These are phyloP conservation scores for Candida coleopterorum DNA, from an alignment of 805 yeast species.

Conservation along the genomic window DNA sequence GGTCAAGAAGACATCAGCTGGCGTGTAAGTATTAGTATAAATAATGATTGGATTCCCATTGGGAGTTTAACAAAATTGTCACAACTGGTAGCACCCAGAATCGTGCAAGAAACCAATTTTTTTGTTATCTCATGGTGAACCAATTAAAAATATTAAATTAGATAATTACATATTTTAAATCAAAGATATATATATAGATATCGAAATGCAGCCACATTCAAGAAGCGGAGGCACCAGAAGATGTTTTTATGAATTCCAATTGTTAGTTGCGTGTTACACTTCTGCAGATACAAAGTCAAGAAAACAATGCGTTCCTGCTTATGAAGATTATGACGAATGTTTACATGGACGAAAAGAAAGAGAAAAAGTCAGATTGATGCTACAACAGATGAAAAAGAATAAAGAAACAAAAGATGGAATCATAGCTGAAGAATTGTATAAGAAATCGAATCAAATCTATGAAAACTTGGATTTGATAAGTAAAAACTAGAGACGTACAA, in stretches of 20 bases:
- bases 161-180: background rate
- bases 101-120: no score
- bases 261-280: conserved; percentile 40
- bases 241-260: conserved; percentile 45
- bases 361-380: conserved; percentile 40
- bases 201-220: conserved; percentile 47
- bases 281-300: conserved; percentile 39
- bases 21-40: no score
- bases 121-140: conserved; percentile 5
- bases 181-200: background rate
- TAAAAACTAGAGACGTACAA: conserved; percentile 5
- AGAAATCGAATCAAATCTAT: conserved; percentile 36
- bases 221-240: conserved; percentile 45
- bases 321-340: conserved; percentile 44
- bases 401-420: conserved; percentile 37
- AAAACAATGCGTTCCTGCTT: conserved; percentile 40
- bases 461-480: conserved; percentile 40
- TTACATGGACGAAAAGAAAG: conserved; percentile 44
- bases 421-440: conserved; percentile 40
- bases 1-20: no score
- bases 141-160: conserved; percentile 10
- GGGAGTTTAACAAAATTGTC: no score
- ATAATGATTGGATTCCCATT: no score
- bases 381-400: conserved; percentile 43
- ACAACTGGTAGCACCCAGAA: no score